Evolutionary conservation across 345 rosid species (phyloP).

Genomic region (Eucalyptus globulus): DNA sequence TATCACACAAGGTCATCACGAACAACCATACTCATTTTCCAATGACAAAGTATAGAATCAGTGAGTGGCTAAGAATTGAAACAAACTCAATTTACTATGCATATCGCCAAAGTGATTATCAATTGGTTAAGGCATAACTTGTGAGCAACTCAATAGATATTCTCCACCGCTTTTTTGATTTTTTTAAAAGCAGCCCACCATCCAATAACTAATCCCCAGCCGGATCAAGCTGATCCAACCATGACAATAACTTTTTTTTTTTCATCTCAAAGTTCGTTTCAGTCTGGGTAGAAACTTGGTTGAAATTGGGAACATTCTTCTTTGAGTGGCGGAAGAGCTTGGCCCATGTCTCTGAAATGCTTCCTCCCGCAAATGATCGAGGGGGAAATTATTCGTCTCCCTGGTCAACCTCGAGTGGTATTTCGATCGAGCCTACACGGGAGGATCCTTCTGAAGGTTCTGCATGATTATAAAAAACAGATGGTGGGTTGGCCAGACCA

Average conservation of each 20-base stretch:
- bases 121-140: not conserved
- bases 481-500: not conserved
- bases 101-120: accelerated
- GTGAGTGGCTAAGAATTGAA: not conserved
- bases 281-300: not conserved
- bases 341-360: not conserved
- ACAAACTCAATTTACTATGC: not conserved
- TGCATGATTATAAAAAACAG: not conserved
- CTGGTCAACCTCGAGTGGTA: too few relatives aligned
- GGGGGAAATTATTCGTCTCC: too few relatives aligned
- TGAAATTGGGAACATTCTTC: not conserved
- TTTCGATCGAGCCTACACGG: too few relatives aligned
- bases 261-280: not conserved
- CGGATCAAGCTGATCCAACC: not conserved
- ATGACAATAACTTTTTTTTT: not conserved
- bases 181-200: not conserved
- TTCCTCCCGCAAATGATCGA: too few relatives aligned
- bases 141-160: not conserved
- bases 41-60: not conserved
- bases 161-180: accelerated
- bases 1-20: not conserved
- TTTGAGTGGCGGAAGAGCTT: not conserved
- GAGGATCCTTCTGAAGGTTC: not conserved
- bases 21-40: not conserved
- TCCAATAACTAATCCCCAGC: not conserved